A percentile compares a stretch with the other conserved stretches of the same genome.
Conservation (phyloP, 805 yeast species). For the Jamesozyma piceae region DNA sequence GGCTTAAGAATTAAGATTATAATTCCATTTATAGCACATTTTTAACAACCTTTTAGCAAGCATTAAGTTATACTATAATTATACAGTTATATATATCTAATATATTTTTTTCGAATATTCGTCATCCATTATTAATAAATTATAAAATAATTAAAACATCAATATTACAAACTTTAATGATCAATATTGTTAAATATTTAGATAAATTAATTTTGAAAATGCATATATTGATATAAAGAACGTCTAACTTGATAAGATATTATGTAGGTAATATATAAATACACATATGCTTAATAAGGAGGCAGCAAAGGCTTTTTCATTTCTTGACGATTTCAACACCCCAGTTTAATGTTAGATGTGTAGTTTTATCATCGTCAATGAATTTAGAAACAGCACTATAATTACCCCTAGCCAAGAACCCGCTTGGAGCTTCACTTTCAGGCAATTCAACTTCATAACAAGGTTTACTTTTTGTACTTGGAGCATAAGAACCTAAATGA, state of each 20-base stretch:
- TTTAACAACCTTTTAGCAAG: background rate
- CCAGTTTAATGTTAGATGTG: constrained; percentile 75
- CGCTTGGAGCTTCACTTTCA: constrained; percentile 84
- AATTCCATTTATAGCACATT: too few relatives aligned
- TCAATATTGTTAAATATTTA: too few relatives aligned
- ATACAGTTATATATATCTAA: background rate
- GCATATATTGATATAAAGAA: too few relatives aligned
- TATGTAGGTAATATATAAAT: background rate
- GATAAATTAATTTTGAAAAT: too few relatives aligned
- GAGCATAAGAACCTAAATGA: constrained; percentile 86
- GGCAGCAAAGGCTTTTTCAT: constrained; percentile 7
- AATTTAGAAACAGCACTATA: constrained; percentile 76
- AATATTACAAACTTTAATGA: too few relatives aligned
- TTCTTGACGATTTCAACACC: constrained; percentile 70
- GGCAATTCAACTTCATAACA: constrained; percentile 54
- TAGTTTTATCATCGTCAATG: constrained; percentile 73
- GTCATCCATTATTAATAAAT: background rate
- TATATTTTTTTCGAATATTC: background rate
- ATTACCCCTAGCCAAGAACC: constrained; percentile 77
- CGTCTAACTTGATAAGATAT: too few relatives aligned
- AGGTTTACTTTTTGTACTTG: constrained; percentile 74
- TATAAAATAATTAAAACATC: too few relatives aligned
- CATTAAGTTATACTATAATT: background rate
- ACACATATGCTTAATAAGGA: background rate
- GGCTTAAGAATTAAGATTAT: constrained; percentile 52